Base-by-base conservation (phyloP, 2,329 filamentous ascomycete genomes). In the Anisogramma anomala region DNA sequence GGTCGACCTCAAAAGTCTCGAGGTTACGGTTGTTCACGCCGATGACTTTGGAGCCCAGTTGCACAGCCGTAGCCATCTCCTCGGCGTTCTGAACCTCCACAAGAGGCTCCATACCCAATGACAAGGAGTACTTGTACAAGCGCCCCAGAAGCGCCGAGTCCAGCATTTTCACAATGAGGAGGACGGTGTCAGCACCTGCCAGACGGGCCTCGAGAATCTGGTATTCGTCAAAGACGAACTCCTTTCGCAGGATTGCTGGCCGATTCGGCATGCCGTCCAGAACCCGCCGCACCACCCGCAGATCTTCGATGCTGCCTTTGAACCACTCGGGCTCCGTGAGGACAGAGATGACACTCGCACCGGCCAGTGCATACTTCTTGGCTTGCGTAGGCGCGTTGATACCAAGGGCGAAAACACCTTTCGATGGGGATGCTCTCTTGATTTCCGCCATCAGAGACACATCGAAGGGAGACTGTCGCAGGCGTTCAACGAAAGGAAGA, bases 271-370 rank as follows among this genome's bases (percentile, higher is more conserved):
- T 87, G 10, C 83, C 82, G 52, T 87, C 77, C n/a, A 98, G 67
- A 36, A 84, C 87, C 60, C 89, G 84, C 33, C 91, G 78, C 22
- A 96, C 91, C 25, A 82, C 78, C 46, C 84, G 77, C 40, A 98
- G 66, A 58, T 98, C 91, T 44, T 98, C 89, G 46, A 98, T 88
- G 61, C 83, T 94, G 35, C 91, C 91, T 65, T 95, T 96, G 70
- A 98, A 98, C 91, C 91, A 98, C 56, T 96, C 84, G 0, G 93
- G 91, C 62, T 98, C 91, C 0, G 91, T 98, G 34, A 98, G 73
- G n/a, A 98, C 91, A 1, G 91, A 96, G 50, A 98, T 98, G 28
- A 94, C 86, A 58, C 89, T 96, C 35, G 91, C 91, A 11, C 91
- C 93, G 6, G 91, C 88, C 38, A 91, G 72, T 8, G 93, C 91